phyloP scores from a whole-genome alignment of 257 asterid species.

The Solanum tacnaense region DNA sequence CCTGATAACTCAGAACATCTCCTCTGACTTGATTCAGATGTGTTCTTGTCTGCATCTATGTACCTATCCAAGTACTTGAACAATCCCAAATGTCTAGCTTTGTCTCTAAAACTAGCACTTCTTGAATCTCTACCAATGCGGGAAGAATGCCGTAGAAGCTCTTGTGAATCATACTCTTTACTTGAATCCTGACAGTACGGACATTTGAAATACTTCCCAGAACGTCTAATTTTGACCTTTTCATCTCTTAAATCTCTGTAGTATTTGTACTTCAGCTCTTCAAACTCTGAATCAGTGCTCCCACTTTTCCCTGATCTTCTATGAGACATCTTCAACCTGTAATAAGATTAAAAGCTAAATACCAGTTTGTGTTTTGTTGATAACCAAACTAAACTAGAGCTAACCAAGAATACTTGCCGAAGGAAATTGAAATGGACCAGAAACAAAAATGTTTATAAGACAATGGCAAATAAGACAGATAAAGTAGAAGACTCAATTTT shows the following conservation, averaged over 20 bases:
- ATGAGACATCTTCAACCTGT: conserved; percentile 42
- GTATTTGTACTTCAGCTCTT: conserved; percentile 35
- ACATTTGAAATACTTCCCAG: conserved; percentile 42
- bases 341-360: neutral
- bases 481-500: neutral
- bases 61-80: conserved; percentile 52
- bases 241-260: conserved; percentile 48
- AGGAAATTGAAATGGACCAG: neutral
- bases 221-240: conserved; percentile 27
- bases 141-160: conserved; percentile 56
- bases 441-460: neutral
- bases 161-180: conserved; percentile 39
- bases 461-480: neutral
- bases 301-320: conserved; percentile 24
- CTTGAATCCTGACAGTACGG: conserved; percentile 46
- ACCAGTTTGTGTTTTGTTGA: neutral
- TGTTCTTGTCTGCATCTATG: conserved; percentile 12
- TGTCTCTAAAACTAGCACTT: conserved; percentile 49
- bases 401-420: neutral
- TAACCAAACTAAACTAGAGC: neutral
- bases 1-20: conserved; percentile 12
- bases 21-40: conserved; percentile 11
- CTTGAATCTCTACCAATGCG: conserved; percentile 54
- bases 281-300: conserved; percentile 23
- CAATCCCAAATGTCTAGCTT: conserved; percentile 62